Base-by-base conservation (phyloP, 1,284 basidiomycete genomes). In the Ganoderma resinaceum region DNA sequence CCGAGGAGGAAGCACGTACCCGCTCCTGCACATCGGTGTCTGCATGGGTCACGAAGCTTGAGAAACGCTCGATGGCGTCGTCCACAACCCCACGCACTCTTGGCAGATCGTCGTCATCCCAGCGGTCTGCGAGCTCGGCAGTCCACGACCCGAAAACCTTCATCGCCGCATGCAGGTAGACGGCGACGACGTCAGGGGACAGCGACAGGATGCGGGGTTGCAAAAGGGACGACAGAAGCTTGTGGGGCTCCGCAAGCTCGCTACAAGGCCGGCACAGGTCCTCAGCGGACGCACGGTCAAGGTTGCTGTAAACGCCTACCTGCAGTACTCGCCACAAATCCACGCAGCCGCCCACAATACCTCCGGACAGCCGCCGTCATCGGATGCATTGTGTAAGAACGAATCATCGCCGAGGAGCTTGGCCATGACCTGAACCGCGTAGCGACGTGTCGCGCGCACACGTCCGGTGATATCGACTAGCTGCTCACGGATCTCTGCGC, bases 241-340 rank as follows among this genome's bases (percentile, higher is more conserved):
- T 91, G 68, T 91, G 89, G 1, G 92, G 90, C 60, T 91, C 91
- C 1, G 86, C 80, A 29, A 94, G 82, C 73, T 93, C 91, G 61
- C 92, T 94, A 53, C 26, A 68, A 58, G 58, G 35, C 26, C 46
- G 53, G 46, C 52, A 33, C 29, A 65, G 33, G 60, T 33, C 33
- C 31, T 61, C n/a, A 23, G 18, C 55, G 60, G 29, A 11, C 33
- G n/a, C 40, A 6, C 20, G 29, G 20, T 4, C 26, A 42, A 33
- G 62, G 29, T 61, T 35, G 23, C 35, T 68, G 62, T 42, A 67
- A 63, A 38, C 35, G 85, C 92, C 73, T 68, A 91, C 91, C 89
- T 85, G 85, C 93, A 91, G 78, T 96, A 96, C 80, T 99, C 98
- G 33, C 97, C 97, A 73, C 94, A 95, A 72, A 98, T 94, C 93